A percentile compares a stretch with the other conserved stretches of the same genome.
phyloP scores from a whole-genome alignment of 2,329 filamentous ascomycete genomes.

The Paraphaeosphaeria minitans region DNA sequence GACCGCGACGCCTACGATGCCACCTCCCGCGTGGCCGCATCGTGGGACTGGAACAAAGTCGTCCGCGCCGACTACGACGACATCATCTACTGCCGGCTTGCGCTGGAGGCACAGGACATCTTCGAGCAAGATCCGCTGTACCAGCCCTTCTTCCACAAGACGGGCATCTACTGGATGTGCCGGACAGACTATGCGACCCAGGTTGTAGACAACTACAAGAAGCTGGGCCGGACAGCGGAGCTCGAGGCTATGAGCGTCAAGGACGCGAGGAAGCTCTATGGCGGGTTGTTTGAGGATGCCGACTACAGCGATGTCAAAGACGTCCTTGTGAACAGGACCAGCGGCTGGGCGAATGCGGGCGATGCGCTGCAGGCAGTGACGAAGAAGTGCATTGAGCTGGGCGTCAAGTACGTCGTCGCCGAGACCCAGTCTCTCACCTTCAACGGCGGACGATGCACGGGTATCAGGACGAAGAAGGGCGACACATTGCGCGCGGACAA shows the following conservation, averaged over 20 bases:
- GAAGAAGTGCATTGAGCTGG: conserved; percentile 57
- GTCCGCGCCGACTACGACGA: conserved; percentile 72
- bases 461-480: conserved; percentile 44
- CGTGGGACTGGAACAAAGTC: conserved; percentile 76
- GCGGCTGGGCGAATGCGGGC: conserved; percentile 68
- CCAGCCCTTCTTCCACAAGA: conserved; percentile 58
- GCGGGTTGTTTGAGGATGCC: conserved; percentile 64
- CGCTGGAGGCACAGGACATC: conserved; percentile 67
- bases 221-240: conserved; percentile 54
- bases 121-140: conserved; percentile 65
- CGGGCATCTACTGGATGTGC: conserved; percentile 55
- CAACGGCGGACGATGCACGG: conserved; percentile 51
- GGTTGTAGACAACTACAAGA: conserved; percentile 57
- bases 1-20: conserved; percentile 44
- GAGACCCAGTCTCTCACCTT: conserved; percentile 58
- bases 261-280: conserved; percentile 62
- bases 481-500: conserved; percentile 30
- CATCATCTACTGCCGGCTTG: conserved; percentile 66
- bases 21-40: conserved; percentile 59
- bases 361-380: conserved; percentile 63
- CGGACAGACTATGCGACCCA: conserved; percentile 53
- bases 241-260: conserved; percentile 52
- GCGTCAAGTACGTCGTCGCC: conserved; percentile 63
- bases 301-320: conserved; percentile 65
- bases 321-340: conserved; percentile 64